phyloP scores from a whole-genome alignment of 306 rosid species.

The Morella rubra region DNA sequence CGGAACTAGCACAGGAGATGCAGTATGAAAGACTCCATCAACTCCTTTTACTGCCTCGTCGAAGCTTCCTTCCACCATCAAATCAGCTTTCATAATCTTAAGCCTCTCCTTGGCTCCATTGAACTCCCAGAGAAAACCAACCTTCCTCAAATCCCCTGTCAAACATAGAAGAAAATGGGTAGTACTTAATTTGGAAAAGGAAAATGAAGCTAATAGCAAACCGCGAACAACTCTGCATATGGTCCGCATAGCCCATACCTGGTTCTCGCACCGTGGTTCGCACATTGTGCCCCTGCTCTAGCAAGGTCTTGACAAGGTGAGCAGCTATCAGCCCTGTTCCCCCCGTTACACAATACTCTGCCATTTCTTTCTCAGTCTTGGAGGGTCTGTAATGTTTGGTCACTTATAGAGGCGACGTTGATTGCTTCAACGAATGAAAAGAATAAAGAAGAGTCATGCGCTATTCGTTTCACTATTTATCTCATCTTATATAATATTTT shows the following conservation, averaged over 20 bases:
- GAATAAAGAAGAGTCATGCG: background rate
- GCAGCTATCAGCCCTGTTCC: slow-evolving; percentile 84
- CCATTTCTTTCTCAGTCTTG: slow-evolving; percentile 40
- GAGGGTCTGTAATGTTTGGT: too few relatives aligned
- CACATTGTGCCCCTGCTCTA: slow-evolving; percentile 64
- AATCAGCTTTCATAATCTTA: slow-evolving; percentile 60
- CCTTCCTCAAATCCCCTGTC: slow-evolving; percentile 52
- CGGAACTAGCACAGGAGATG: slow-evolving; percentile 73
- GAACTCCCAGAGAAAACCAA: slow-evolving; percentile 56
- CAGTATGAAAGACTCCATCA: slow-evolving; percentile 83
- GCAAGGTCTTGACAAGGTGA: slow-evolving; percentile 59
- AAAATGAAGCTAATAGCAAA: too few relatives aligned
- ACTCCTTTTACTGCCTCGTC: slow-evolving; percentile 66
- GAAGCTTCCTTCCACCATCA: slow-evolving; percentile 66
- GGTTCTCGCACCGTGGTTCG: slow-evolving; percentile 78
- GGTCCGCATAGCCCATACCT: slow-evolving; percentile 28
- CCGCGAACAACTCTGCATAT: too few relatives aligned
- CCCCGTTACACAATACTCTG: slow-evolving; percentile 76
- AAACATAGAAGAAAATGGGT: background rate
- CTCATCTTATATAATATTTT: background rate
- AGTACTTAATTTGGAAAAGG: too few relatives aligned
- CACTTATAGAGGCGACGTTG: background rate
- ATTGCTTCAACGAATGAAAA: background rate
- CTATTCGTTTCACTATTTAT: background rate
- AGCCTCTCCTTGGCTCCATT: slow-evolving; percentile 69